Conservation (phyloP, 306 rosid genomes). For the Dalbergia cultrata region DNA sequence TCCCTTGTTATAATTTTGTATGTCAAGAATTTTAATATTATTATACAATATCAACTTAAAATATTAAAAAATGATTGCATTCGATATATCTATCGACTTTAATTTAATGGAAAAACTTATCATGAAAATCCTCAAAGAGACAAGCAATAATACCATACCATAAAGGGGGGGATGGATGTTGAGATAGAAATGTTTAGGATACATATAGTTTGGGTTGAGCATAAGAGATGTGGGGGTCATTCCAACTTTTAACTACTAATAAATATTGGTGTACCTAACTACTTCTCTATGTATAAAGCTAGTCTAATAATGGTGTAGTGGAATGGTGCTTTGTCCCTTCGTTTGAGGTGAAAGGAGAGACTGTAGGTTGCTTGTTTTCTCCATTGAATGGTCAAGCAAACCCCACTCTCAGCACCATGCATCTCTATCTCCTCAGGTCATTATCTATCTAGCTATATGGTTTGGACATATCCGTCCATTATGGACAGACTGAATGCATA, state of each 20-base stretch:
- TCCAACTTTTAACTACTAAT: slow-evolving; percentile 31
- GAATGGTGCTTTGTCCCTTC: neutral
- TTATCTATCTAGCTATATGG: slow-evolving; percentile 4
- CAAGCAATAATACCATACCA: neutral
- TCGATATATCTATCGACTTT: neutral
- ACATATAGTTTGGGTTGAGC: slow-evolving; percentile 25
- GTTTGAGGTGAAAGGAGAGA: neutral
- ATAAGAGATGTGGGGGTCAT: slow-evolving; percentile 12
- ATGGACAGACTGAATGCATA: too few relatives aligned
- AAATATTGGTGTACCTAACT: too few relatives aligned
- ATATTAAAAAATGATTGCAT: too few relatives aligned
- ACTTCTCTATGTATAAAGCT: too few relatives aligned
- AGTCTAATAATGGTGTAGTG: neutral
- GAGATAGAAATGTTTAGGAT: neutral
- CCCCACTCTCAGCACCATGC: neutral
- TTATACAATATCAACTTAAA: too few relatives aligned
- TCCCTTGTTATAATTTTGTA: too few relatives aligned
- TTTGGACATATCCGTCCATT: too few relatives aligned
- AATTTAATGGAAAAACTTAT: too few relatives aligned
- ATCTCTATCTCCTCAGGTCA: neutral
- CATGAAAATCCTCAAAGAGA: neutral
- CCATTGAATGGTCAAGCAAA: neutral
- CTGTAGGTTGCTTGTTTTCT: neutral
- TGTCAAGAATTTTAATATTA: too few relatives aligned
- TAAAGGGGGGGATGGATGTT: neutral